Evolutionary conservation across 257 asterid species (phyloP).

Genomic region (Nicotiana knightiana): DNA sequence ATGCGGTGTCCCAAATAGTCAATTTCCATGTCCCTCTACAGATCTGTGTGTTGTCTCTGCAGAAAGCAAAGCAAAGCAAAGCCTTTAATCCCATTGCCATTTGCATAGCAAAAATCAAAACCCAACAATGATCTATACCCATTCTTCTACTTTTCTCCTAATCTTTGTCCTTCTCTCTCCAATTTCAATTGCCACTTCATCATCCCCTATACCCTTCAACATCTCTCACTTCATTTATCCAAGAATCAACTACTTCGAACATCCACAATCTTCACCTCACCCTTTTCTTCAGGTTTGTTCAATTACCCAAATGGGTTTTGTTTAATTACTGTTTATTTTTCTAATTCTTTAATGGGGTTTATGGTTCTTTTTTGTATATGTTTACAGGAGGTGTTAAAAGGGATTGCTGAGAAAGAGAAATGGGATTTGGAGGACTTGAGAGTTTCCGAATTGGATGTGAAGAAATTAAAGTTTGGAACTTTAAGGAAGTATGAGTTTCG

Average conservation of each 20-base stretch:
- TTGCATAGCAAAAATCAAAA: background rate
- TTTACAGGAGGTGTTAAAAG: conserved; percentile 47
- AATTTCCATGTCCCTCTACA: background rate
- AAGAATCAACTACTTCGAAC: conserved; percentile 27
- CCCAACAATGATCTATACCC: conserved; percentile 20
- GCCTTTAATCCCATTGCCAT: conserved; percentile 2
- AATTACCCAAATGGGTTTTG: background rate
- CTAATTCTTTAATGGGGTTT: background rate
- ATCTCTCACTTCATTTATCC: conserved; percentile 47
- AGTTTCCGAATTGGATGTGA: conserved; percentile 46
- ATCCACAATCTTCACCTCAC: conserved; percentile 21
- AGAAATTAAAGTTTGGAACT: conserved; percentile 37
- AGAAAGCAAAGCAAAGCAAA: background rate
- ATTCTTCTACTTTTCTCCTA: conserved; percentile 10
- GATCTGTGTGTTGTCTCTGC: background rate
- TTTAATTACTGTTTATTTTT: background rate
- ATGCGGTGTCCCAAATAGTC: background rate
- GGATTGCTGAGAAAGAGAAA: conserved; percentile 47
- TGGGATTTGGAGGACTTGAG: conserved; percentile 55
- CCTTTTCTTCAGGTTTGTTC: conserved; percentile 13
- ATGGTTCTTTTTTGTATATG: background rate
- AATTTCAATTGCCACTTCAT: conserved; percentile 29
- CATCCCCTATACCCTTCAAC: conserved; percentile 39
- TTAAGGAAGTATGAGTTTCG: conserved; percentile 40
- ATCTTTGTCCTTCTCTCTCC: conserved; percentile 6